Percentiles rank a stretch among this genome's conserved stretches.
Evolutionary conservation across 2,329 filamentous ascomycete genomes (phyloP).

Genomic region (Diaporthe vexans): DNA sequence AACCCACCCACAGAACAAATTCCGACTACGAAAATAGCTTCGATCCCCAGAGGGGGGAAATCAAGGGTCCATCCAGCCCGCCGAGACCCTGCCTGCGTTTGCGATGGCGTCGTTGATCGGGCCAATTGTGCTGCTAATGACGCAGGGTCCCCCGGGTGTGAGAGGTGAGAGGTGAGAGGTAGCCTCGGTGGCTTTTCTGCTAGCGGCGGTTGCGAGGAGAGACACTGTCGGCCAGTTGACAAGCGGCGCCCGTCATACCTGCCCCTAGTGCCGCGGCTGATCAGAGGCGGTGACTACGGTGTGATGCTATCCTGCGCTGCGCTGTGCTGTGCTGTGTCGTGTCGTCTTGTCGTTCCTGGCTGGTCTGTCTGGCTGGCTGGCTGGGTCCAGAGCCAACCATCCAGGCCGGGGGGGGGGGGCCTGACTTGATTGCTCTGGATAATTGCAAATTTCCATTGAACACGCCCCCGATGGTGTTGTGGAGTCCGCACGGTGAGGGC

Average conservation of each 20-base stretch:
- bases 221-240: background rate
- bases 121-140: constrained; percentile 9
- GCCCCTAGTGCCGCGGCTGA: background rate
- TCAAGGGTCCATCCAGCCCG: constrained; percentile 6
- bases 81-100: constrained; percentile 12
- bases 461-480: background rate
- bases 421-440: background rate
- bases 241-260: constrained; percentile 4
- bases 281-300: constrained; percentile 17
- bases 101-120: constrained; percentile 19
- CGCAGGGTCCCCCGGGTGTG: constrained; percentile 5
- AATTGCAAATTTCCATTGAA: background rate
- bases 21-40: background rate
- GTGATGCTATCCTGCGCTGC: too few species aligned
- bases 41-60: background rate
- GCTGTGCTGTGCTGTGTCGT: too few species aligned
- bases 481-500: background rate
- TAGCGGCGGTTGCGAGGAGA: too few species aligned
- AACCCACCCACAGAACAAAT: background rate
- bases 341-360: background rate
- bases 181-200: background rate
- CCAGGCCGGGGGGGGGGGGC: too few species aligned
- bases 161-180: background rate
- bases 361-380: background rate
- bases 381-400: background rate